A percentile compares a stretch with the other conserved stretches of the same genome.
Evolutionary conservation across 129 eudicot species (phyloP).

Genomic region (Tagetes erecta): DNA sequence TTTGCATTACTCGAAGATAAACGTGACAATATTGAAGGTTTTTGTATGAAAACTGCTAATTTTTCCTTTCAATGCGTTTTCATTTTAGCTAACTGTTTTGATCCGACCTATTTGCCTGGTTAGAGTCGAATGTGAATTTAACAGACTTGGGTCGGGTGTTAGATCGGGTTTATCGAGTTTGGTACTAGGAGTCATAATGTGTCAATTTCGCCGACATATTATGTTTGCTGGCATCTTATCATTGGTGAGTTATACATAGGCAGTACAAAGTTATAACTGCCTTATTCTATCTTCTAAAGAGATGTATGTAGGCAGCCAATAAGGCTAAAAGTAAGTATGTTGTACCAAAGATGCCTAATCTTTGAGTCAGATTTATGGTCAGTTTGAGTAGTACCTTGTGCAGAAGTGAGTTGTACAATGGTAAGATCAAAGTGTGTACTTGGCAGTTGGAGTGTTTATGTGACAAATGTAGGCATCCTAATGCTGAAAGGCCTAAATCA

Average conservation of each 20-base stretch:
- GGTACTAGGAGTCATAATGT: background rate
- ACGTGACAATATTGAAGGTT: background rate
- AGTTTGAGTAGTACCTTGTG: slow-evolving; percentile 9
- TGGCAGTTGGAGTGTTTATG: background rate
- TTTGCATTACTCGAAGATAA: background rate
- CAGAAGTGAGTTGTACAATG: slow-evolving; percentile 3
- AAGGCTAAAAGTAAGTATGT: background rate
- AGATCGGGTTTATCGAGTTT: background rate
- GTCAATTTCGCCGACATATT: background rate
- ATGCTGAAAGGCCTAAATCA: slow-evolving; percentile 3
- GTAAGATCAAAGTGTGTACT: background rate
- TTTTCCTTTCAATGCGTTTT: background rate
- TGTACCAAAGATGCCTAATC: background rate
- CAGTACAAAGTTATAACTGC: slow-evolving; percentile 1
- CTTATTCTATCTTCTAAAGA: background rate
- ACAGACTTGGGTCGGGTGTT: background rate
- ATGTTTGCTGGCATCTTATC: slow-evolving; percentile 7
- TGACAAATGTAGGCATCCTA: background rate
- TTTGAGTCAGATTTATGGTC: slow-evolving; percentile 17
- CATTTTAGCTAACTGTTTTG: background rate
- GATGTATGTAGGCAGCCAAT: slow-evolving; percentile 18
- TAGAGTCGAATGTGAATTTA: background rate
- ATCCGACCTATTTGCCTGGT: background rate
- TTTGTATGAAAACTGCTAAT: background rate
- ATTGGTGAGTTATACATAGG: slow-evolving; percentile 11